These are phyloP conservation scores for Cenchrus purpureus DNA, from an alignment of 176 grass and related monocot genomes.

Conservation along the genomic window DNA sequence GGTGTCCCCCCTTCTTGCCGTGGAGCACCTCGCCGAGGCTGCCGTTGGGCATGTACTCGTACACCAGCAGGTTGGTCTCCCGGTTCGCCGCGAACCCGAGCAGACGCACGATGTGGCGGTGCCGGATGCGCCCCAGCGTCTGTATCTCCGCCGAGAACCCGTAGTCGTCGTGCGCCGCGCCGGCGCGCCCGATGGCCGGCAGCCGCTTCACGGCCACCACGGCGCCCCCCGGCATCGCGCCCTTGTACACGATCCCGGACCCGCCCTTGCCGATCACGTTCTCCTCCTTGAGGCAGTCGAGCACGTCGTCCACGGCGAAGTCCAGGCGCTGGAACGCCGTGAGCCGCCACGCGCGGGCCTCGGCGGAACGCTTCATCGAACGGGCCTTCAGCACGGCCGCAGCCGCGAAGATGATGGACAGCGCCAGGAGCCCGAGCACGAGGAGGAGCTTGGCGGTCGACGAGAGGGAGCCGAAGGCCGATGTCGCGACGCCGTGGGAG, in stretches of 20 bases:
- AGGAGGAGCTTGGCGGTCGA: slow-evolving; percentile 74
- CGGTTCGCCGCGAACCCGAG: slow-evolving; percentile 82
- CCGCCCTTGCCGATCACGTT: slow-evolving; percentile 96
- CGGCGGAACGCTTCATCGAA: slow-evolving; percentile 61
- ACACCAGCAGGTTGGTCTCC: slow-evolving; percentile 83
- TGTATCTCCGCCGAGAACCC: slow-evolving; percentile 96
- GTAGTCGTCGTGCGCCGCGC: slow-evolving; percentile 72
- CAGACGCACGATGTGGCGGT: slow-evolving; percentile 92
- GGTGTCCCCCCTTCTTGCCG: slow-evolving; percentile 83
- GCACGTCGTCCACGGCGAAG: slow-evolving; percentile 83
- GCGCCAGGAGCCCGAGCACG: slow-evolving; percentile 67
- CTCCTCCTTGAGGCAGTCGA: slow-evolving; percentile 83
- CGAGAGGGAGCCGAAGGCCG: slow-evolving; percentile 51
- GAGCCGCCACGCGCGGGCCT: slow-evolving; percentile 73
- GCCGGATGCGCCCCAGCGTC: slow-evolving; percentile 82
- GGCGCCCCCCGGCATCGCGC: slow-evolving; percentile 62
- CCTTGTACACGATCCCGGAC: slow-evolving; percentile 88
- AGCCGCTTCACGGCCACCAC: slow-evolving; percentile 87
- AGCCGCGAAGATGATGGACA: slow-evolving; percentile 76
- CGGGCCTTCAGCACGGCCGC: slow-evolving; percentile 85
- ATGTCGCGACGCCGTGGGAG: slow-evolving; percentile 38
- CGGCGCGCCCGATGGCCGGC: slow-evolving; percentile 58
- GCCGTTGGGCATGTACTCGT: slow-evolving; percentile 95
- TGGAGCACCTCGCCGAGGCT: slow-evolving; percentile 93
- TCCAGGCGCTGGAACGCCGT: slow-evolving; percentile 92